Base-by-base conservation (phyloP, 1,284 basidiomycete species). In the Trichosporon asahii region DNA sequence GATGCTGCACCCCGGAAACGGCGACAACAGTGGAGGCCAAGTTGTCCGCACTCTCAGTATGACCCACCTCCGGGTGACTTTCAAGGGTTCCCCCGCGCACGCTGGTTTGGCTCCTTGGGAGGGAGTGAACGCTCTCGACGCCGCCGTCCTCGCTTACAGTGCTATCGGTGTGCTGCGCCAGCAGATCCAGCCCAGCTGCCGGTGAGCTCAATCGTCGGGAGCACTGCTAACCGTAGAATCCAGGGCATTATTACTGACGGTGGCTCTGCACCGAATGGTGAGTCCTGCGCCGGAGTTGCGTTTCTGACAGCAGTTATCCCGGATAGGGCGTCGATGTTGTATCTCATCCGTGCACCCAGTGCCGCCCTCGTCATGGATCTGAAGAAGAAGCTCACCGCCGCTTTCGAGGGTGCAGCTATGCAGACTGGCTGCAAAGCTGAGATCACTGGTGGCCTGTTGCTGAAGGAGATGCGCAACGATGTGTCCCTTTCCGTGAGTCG, bases 201-300 rank as follows among this genome's bases (percentile, higher is more conserved):
- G 66, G 60, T 61, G 64, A 27, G 21, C n/a, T 46, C 21, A 25
- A 7, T 40, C 3, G 7, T 18, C 44, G 5, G 40, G 5, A 15
- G n/a, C 31, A 3, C 21, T 1, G 31, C 68, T 63, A 18, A 65
- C 40, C 49, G 72, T 80, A 85, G 60, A 9, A 84, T 91, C 3
- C 89, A 91, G 73, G 90, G 90, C 4, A 85, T 90, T 44, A 85
- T 91, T 33, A 82, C 87, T 73, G 89, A 89, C 37, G 89, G 89
- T 85, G 81, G 86, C 12, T 83, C 86, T 7, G 83, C 88, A 0
- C 21, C 66, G 70, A 71, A 68, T 29, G 25, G 57, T 55, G 14
- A 25, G 46, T 66, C 12, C 18, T n/a, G 40, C 2, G 12, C n/a
- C 3, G 3, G 15, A 14, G 67, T 80, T 60, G 68, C 69, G 44